Evolutionary conservation across 768 basidiomycete genomes (phyloP).

Genomic region (Russula vinacea): DNA sequence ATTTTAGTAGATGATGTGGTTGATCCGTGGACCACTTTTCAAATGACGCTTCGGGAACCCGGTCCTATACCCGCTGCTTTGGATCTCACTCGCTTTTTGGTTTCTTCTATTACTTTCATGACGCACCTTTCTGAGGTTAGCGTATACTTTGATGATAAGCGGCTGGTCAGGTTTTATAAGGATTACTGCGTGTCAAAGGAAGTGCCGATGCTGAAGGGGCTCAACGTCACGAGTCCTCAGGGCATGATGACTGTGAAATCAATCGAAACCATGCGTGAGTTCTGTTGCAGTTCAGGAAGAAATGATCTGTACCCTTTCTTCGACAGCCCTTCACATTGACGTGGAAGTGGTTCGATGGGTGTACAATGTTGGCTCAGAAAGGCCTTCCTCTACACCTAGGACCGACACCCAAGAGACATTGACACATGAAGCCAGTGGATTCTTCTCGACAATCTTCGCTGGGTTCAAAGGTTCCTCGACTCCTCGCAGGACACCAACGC

Average conservation of each 20-base stretch:
- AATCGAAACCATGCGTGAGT: conserved; percentile 62
- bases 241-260: conserved; percentile 67
- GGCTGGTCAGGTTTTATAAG: conserved; percentile 66
- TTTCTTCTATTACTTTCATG: conserved; percentile 94
- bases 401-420: conserved; percentile 3
- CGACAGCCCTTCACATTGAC: conserved; percentile 66
- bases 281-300: conserved; percentile 17
- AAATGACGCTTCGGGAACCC: conserved; percentile 83
- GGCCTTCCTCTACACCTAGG: conserved; percentile 44
- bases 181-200: conserved; percentile 49
- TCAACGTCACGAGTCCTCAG: conserved; percentile 55
- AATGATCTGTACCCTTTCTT: conserved; percentile 9
- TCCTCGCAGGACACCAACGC: conserved; percentile 36
- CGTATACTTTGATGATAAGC: conserved; percentile 78
- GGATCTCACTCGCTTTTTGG: conserved; percentile 85
- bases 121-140: conserved; percentile 67
- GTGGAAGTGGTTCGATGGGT: conserved; percentile 79
- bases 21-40: conserved; percentile 79
- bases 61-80: conserved; percentile 76
- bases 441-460: conserved; percentile 44
- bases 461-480: conserved; percentile 34
- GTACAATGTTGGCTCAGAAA: conserved; percentile 63
- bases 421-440: conserved; percentile 34
- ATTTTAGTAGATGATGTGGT: conserved; percentile 35
- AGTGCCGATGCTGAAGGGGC: conserved; percentile 51